Percentiles rank a stretch among this genome's conserved stretches.
Evolutionary conservation across 2,329 filamentous ascomycete species (phyloP).

Genomic region (Fusarium keratoplasticum): DNA sequence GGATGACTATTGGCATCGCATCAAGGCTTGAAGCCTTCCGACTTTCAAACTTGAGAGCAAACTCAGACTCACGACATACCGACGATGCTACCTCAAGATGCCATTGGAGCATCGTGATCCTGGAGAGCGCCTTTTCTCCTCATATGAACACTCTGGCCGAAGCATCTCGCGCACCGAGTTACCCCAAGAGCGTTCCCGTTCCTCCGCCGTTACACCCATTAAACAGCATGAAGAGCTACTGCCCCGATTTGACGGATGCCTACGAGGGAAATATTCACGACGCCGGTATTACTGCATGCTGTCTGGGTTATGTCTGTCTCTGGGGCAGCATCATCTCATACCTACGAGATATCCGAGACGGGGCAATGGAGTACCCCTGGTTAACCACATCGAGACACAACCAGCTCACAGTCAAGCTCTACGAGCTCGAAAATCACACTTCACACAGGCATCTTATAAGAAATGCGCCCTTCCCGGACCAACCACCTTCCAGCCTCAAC

Average conservation of each 20-base stretch:
- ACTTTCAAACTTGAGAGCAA: neutral
- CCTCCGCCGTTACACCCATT: slow-evolving; percentile 17
- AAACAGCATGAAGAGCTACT: slow-evolving; percentile 30
- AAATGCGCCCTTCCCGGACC: slow-evolving; percentile 36
- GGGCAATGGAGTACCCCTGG: slow-evolving; percentile 37
- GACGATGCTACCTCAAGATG: slow-evolving; percentile 25
- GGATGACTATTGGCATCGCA: slow-evolving; percentile 41
- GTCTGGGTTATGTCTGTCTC: slow-evolving; percentile 6
- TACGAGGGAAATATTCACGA: slow-evolving; percentile 29
- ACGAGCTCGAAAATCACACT: slow-evolving; percentile 34
- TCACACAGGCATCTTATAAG: slow-evolving; percentile 35
- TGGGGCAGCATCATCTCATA: slow-evolving; percentile 38
- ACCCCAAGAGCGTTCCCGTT: slow-evolving; percentile 23
- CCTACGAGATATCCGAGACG: slow-evolving; percentile 31
- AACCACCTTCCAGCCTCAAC: slow-evolving; percentile 9
- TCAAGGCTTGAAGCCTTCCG: slow-evolving; percentile 34
- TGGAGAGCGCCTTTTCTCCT: slow-evolving; percentile 34
- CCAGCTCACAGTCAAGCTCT: slow-evolving; percentile 34
- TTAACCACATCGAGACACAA: slow-evolving; percentile 29
- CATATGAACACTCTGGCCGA: slow-evolving; percentile 1
- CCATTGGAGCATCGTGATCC: slow-evolving; percentile 32
- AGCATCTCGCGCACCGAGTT: slow-evolving; percentile 4
- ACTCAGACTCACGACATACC: neutral
- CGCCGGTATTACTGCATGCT: slow-evolving; percentile 15
- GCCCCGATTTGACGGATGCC: slow-evolving; percentile 34